Percentiles rank a stretch among this genome's conserved stretches.
Conservation (phyloP, 768 basidiomycete genomes). For the Sutorius australiensis region DNA sequence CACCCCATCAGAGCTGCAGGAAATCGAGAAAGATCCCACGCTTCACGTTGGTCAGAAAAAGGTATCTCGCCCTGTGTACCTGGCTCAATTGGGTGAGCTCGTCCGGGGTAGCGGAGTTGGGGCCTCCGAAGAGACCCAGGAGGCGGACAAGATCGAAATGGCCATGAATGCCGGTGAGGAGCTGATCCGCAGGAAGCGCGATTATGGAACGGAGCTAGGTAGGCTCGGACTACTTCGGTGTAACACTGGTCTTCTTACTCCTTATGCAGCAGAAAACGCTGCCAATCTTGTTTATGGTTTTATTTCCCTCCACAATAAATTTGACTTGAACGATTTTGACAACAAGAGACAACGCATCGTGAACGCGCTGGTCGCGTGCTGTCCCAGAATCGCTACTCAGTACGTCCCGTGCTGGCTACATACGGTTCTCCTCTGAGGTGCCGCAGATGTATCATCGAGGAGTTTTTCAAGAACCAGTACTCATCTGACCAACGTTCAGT, state of each 20-base stretch:
- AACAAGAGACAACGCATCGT: conserved; percentile 70
- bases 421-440: conserved; percentile 1
- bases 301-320: conserved; percentile 76
- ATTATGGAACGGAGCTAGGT: conserved; percentile 90
- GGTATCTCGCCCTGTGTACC: conserved; percentile 81
- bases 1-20: conserved; percentile 73
- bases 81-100: conserved; percentile 76
- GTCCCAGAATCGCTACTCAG: conserved; percentile 77
- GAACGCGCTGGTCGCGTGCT: conserved; percentile 75
- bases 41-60: conserved; percentile 67
- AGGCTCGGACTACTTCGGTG: background rate
- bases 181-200: conserved; percentile 77
- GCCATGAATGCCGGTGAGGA: conserved; percentile 77
- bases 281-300: conserved; percentile 74
- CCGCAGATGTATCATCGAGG: conserved; percentile 75
- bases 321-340: conserved; percentile 76
- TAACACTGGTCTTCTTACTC: conserved; percentile 1
- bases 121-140: conserved; percentile 53
- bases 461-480: conserved; percentile 93
- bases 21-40: conserved; percentile 83
- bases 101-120: conserved; percentile 57
- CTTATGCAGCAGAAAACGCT: conserved; percentile 79
- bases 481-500: conserved; percentile 81
- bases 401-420: conserved; percentile 38
- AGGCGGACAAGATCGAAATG: conserved; percentile 77